Base-by-base conservation (phyloP, 306 rosid genomes). In the Geum urbanum region DNA sequence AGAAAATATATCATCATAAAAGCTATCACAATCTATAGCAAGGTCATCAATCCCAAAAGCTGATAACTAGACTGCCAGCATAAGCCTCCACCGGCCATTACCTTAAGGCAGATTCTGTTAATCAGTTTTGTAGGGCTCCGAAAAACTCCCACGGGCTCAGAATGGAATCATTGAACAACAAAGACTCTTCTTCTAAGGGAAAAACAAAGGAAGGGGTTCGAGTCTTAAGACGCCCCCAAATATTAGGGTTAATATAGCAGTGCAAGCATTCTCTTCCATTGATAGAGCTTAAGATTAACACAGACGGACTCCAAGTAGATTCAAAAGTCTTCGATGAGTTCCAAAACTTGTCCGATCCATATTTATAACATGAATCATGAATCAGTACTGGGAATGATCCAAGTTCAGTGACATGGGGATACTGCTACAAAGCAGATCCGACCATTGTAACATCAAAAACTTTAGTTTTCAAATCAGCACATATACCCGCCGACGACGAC, bases 31-130 rank as follows among this genome's bases (percentile, higher is more conserved):
- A 62, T 40, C 66, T 72, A 37, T 6, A 61, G 14, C 80, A 72
- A 2, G 22, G 39, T 20, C 52, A 78, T 67, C 77, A 60, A 41
- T 46, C 58, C 66, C 52, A 56, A 50, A 72, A 37, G 59, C 67
- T 67, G 71, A 58, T 72, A 73, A 67, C 82, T 62, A 60, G 41
- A 78, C 82, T 67, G 60, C 82, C 78, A 72, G 66, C 73, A 70
- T 20, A 72, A 18, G 78, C 78, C 82, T 73, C 82, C 71, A 18
- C 13, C 19, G 70, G 82, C 78, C 61, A 78, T 77, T 71, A 66
- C 74, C 82, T 67, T 58, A 57, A 72, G 78, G 67, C 74, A 72
- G 60, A 67, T 16, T 7, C 15, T 37, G 67, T 64, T 70, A 76
- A 63, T 46, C 66, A 76, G 73, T 76, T 76, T 76, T 70, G 40